These are phyloP conservation scores for Inga leiocalycina DNA, from an alignment of 306 rosid genomes.

Conservation along the genomic window DNA sequence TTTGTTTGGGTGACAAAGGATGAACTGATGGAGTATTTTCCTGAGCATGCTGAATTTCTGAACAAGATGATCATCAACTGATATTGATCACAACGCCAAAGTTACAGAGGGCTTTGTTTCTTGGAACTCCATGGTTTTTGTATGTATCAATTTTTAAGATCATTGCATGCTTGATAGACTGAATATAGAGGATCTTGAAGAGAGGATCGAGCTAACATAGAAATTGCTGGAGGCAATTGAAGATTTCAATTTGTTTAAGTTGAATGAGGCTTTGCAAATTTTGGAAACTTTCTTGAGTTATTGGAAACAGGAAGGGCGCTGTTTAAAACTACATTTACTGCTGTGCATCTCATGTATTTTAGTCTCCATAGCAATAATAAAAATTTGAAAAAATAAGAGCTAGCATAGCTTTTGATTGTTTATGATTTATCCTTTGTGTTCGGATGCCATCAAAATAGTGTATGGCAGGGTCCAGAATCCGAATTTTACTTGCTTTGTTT, in stretches of 20 bases:
- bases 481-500: neutral
- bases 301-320: slow-evolving; percentile 14
- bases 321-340: neutral
- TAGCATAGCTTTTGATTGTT: neutral
- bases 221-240: neutral
- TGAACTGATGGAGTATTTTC: slow-evolving; percentile 79
- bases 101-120: neutral
- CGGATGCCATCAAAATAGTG: neutral
- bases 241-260: slow-evolving; percentile 18
- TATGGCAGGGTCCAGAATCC: neutral
- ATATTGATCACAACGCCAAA: slow-evolving; percentile 22
- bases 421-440: neutral
- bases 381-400: too few relatives aligned
- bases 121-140: slow-evolving; percentile 7
- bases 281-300: slow-evolving; percentile 9
- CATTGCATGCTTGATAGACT: slow-evolving; percentile 14
- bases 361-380: slow-evolving; percentile 15
- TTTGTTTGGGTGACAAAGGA: slow-evolving; percentile 95
- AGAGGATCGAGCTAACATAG: slow-evolving; percentile 22
- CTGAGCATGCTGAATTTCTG: slow-evolving; percentile 73
- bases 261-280: slow-evolving; percentile 16
- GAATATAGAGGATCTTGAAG: neutral
- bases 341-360: slow-evolving; percentile 13
- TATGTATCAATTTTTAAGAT: slow-evolving; percentile 12
- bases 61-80: slow-evolving; percentile 87